These are phyloP conservation scores for Venturia asperata DNA, from an alignment of 2,329 filamentous ascomycete genomes.

Conservation along the genomic window DNA sequence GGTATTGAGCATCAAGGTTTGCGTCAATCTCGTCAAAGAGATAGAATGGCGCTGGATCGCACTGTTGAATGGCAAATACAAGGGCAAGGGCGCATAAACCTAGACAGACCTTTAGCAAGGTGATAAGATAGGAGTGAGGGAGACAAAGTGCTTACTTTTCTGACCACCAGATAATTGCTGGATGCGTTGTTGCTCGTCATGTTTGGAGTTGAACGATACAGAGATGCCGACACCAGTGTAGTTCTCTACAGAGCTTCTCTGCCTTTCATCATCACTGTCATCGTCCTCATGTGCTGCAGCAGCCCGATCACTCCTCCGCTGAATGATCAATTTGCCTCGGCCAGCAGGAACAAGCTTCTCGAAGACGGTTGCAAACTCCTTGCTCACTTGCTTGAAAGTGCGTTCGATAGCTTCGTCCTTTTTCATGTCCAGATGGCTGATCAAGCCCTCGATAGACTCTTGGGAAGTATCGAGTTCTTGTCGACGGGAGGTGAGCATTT, in stretches of 20 bases:
- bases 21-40: slow-evolving; percentile 99
- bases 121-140: neutral
- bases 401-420: slow-evolving; percentile 98
- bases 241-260: slow-evolving; percentile 66
- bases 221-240: slow-evolving; percentile 95
- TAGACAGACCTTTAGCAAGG: slow-evolving; percentile 29
- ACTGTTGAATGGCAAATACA: slow-evolving; percentile 97
- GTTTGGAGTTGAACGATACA: slow-evolving; percentile 97
- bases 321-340: slow-evolving; percentile 84
- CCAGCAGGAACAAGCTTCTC: slow-evolving; percentile 92
- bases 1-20: slow-evolving; percentile 95
- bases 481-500: slow-evolving; percentile 74
- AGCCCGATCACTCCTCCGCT: slow-evolving; percentile 73
- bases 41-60: slow-evolving; percentile 95
- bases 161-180: slow-evolving; percentile 95
- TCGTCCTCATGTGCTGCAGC: slow-evolving; percentile 55
- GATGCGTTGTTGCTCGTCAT: slow-evolving; percentile 96
- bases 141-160: slow-evolving; percentile 63
- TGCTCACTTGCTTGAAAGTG: slow-evolving; percentile 95
- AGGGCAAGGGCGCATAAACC: slow-evolving; percentile 93
- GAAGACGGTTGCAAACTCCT: slow-evolving; percentile 88
- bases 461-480: slow-evolving; percentile 83
- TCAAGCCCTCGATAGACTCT: slow-evolving; percentile 81
- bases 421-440: slow-evolving; percentile 83
- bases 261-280: slow-evolving; percentile 35